Evolutionary conservation across 495 filamentous ascomycete species (phyloP).

Genomic region (Aspergillus funiculosus): DNA sequence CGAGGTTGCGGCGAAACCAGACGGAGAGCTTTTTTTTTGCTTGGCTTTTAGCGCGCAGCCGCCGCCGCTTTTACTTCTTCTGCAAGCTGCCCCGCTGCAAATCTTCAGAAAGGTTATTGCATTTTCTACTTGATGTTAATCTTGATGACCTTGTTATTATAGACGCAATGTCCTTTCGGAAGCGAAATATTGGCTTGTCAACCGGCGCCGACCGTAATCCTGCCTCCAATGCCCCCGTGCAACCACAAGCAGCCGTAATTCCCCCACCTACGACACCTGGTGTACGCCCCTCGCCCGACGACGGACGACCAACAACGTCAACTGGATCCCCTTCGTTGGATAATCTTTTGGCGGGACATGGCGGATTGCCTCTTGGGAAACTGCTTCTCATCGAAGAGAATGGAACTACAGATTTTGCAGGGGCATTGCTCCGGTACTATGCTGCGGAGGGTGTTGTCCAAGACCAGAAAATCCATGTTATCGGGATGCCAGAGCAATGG

Average conservation of each 20-base stretch:
- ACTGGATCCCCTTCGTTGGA: conserved; percentile 85
- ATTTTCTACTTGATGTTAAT: conserved; percentile 1
- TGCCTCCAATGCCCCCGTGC: conserved; percentile 24
- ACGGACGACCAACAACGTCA: conserved; percentile 83
- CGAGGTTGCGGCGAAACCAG: not conserved
- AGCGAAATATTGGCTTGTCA: conserved; percentile 70
- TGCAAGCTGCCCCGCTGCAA: conserved; percentile 24
- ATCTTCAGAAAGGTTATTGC: conserved; percentile 18
- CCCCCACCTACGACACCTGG: conserved; percentile 51
- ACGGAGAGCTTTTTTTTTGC: conserved; percentile 47
- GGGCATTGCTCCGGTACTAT: conserved; percentile 78
- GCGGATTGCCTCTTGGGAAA: conserved; percentile 78
- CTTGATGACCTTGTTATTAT: not conserved
- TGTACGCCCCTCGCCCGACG: conserved; percentile 79
- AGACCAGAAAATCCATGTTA: conserved; percentile 79
- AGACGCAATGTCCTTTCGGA: conserved; percentile 75
- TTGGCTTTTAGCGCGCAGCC: conserved; percentile 22
- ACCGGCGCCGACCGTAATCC: conserved; percentile 32
- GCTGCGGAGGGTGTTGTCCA: conserved; percentile 91
- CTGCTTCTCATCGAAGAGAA: conserved; percentile 81
- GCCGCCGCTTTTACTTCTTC: conserved; percentile 25
- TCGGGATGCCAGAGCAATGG: conserved; percentile 77
- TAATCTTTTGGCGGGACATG: conserved; percentile 76
- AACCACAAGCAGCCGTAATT: conserved; percentile 28
- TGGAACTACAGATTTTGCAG: conserved; percentile 91